A percentile compares a stretch with the other conserved stretches of the same genome.
These are phyloP conservation scores for Daedaleopsis sinensis DNA, from an alignment of 768 basidiomycete species.

Conservation along the genomic window DNA sequence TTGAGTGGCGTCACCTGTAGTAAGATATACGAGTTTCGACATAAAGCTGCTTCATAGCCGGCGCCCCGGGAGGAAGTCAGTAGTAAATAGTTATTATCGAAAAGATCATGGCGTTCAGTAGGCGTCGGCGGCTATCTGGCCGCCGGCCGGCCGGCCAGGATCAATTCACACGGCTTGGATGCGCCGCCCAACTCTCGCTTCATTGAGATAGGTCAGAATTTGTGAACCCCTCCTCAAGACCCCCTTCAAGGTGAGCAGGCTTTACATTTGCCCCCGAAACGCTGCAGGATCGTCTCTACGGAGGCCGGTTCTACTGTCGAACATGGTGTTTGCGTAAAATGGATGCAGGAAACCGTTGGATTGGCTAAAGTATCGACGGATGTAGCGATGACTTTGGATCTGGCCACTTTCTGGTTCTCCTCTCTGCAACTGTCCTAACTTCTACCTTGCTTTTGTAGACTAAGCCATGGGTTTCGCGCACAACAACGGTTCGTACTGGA, in stretches of 20 bases:
- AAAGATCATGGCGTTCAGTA: neutral
- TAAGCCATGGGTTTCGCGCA: slow-evolving; percentile 76
- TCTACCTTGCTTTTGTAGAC: slow-evolving; percentile 36
- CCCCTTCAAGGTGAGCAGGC: slow-evolving; percentile 39
- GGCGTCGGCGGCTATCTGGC: neutral
- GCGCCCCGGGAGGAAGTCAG: too few relatives aligned
- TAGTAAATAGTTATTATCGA: neutral
- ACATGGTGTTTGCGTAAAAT: slow-evolving; percentile 15
- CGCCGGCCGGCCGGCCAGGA: slow-evolving; percentile 1
- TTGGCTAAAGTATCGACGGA: slow-evolving; percentile 26
- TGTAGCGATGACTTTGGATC: slow-evolving; percentile 26
- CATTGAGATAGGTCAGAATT: slow-evolving; percentile 16
- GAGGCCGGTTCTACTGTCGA: slow-evolving; percentile 9
- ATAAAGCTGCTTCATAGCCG: too few relatives aligned
- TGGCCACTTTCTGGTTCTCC: slow-evolving; percentile 10
- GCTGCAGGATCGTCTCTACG: slow-evolving; percentile 25
- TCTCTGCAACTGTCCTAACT: slow-evolving; percentile 21
- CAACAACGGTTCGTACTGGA: slow-evolving; percentile 67
- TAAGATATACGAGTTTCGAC: too few relatives aligned
- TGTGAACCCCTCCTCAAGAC: slow-evolving; percentile 32
- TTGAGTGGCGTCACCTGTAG: too few relatives aligned
- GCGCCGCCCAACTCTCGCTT: slow-evolving; percentile 20
- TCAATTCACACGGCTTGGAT: slow-evolving; percentile 19
- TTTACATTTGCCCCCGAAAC: slow-evolving; percentile 23
- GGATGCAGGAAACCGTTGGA: slow-evolving; percentile 27